These are phyloP conservation scores for Penicillium paxilli DNA, from an alignment of 495 filamentous ascomycete species.

Conservation along the genomic window DNA sequence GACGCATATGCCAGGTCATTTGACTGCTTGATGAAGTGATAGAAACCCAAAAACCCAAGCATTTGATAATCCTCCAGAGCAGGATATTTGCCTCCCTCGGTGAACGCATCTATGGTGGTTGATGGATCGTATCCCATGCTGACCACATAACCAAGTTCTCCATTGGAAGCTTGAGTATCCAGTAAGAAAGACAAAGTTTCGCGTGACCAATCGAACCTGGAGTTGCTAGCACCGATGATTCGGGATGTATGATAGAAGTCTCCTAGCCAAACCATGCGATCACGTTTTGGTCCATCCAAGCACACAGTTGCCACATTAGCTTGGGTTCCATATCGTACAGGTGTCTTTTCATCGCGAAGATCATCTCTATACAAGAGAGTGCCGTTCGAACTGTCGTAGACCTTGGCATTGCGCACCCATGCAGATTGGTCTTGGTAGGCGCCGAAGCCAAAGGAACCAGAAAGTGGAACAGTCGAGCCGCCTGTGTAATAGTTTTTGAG, in stretches of 20 bases:
- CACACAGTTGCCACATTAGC: background rate
- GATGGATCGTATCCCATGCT: slow-evolving; percentile 8
- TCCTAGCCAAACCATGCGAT: slow-evolving; percentile 4
- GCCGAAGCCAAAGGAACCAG: slow-evolving; percentile 1
- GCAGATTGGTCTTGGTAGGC: slow-evolving; percentile 6
- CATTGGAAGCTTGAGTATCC: slow-evolving; percentile 1
- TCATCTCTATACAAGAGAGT: background rate
- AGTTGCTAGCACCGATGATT: slow-evolving; percentile 1
- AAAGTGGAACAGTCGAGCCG: background rate
- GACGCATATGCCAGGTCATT: slow-evolving; percentile 3
- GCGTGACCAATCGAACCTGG: background rate
- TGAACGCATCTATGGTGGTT: slow-evolving; percentile 2
- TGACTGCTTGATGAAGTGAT: background rate
- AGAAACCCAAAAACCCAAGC: slow-evolving; percentile 3
- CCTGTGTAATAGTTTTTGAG: slow-evolving; percentile 3
- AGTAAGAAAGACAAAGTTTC: slow-evolving; percentile 3
- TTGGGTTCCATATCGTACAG: background rate
- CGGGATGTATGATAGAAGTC: slow-evolving; percentile 1
- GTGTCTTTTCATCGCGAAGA: background rate
- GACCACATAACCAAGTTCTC: background rate
- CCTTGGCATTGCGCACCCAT: background rate
- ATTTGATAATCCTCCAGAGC: slow-evolving; percentile 7
- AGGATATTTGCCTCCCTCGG: background rate
- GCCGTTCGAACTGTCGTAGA: slow-evolving; percentile 1
- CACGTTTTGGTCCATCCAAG: slow-evolving; percentile 3